phyloP scores from a whole-genome alignment of 2,329 filamentous ascomycete genomes.

The Penicillium sp. region DNA sequence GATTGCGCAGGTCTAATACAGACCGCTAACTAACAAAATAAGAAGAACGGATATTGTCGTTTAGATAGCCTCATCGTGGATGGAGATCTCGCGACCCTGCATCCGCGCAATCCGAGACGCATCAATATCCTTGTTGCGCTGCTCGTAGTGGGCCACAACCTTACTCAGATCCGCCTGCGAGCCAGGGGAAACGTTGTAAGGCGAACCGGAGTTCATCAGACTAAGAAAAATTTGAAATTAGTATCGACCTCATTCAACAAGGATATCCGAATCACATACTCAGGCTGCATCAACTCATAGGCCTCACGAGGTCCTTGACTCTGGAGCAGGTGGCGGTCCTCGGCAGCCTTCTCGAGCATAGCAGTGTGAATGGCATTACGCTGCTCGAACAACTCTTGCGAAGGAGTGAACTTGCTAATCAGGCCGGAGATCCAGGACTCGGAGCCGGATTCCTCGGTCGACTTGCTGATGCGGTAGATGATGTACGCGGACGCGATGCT shows the following conservation, averaged over 20 bases:
- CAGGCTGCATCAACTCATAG: constrained; percentile 60
- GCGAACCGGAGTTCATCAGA: constrained; percentile 61
- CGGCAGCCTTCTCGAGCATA: constrained; percentile 62
- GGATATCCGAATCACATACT: constrained; percentile 52
- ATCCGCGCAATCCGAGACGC: constrained; percentile 53
- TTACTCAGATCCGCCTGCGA: constrained; percentile 58
- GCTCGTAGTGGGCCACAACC: constrained; percentile 63
- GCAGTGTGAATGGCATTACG: constrained; percentile 61
- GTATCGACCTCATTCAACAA: neutral
- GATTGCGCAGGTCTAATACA: constrained; percentile 24
- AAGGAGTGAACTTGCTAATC: constrained; percentile 57
- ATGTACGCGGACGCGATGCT: constrained; percentile 43
- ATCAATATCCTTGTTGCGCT: constrained; percentile 56
- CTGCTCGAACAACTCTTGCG: constrained; percentile 54
- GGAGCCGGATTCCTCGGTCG: constrained; percentile 38
- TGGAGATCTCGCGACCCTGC: constrained; percentile 45
- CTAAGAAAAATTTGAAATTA: constrained; percentile 38
- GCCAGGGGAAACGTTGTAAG: constrained; percentile 64
- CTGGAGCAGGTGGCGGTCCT: constrained; percentile 62
- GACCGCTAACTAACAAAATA: constrained; percentile 18
- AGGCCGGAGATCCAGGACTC: constrained; percentile 45
- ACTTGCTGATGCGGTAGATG: constrained; percentile 44
- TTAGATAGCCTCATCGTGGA: constrained; percentile 42
- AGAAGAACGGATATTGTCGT: constrained; percentile 17
- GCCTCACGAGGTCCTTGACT: constrained; percentile 42